A percentile compares a stretch with the other conserved stretches of the same genome.
These are phyloP conservation scores for Paramecium pentaurelia DNA, from an alignment of 73 alveolate genomes.

Conservation along the genomic window DNA sequence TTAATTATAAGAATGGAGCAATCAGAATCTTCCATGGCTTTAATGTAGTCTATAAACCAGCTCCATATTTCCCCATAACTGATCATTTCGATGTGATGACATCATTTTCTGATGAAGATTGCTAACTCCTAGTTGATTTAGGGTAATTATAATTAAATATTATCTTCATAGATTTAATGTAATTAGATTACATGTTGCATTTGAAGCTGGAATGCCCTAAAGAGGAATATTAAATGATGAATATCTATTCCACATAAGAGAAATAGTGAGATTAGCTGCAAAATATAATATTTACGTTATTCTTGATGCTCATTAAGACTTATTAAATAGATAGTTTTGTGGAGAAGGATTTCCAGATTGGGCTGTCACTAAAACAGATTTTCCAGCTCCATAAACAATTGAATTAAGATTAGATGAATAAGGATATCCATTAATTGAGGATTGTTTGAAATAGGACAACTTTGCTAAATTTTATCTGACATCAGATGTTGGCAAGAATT, in stretches of 20 bases:
- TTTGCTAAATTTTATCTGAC: constrained; percentile 75
- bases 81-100: constrained; percentile 80
- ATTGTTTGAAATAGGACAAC: constrained; percentile 15
- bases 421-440: constrained; percentile 65
- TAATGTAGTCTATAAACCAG: constrained; percentile 78
- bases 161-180: constrained; percentile 70
- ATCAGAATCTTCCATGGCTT: constrained; percentile 58
- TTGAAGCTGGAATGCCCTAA: constrained; percentile 88
- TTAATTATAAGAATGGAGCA: not conserved
- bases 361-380: constrained; percentile 62
- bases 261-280: constrained; percentile 75
- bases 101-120: constrained; percentile 78
- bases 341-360: constrained; percentile 95
- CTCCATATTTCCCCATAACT: constrained; percentile 79
- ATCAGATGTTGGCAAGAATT: constrained; percentile 70
- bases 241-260: constrained; percentile 74
- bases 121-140: constrained; percentile 67
- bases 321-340: constrained; percentile 80
- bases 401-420: constrained; percentile 66
- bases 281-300: constrained; percentile 78
- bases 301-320: constrained; percentile 92
- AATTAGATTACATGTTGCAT: constrained; percentile 87
- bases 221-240: constrained; percentile 76
- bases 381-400: constrained; percentile 37
- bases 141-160: not conserved